These are phyloP conservation scores for Aspergillus tamarii DNA, from an alignment of 2,329 filamentous ascomycete species.

Conservation along the genomic window DNA sequence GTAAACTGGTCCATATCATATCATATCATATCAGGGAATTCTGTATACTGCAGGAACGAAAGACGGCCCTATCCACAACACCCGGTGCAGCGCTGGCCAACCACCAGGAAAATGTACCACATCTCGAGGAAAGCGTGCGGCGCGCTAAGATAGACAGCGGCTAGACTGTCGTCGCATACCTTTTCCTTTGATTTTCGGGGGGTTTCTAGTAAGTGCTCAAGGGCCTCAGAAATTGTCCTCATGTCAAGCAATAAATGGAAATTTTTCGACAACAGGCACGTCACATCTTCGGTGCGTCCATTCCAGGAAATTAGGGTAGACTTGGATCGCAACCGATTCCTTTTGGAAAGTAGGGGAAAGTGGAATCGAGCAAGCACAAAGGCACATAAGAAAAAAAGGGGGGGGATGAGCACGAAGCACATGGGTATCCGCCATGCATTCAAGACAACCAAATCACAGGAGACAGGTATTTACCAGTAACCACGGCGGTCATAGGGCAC, in stretches of 20 bases:
- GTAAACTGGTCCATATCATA: slow-evolving; percentile 5
- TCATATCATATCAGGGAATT: slow-evolving; percentile 9
- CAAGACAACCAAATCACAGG: slow-evolving; percentile 19
- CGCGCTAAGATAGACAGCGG: not conserved
- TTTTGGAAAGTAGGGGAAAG: not conserved
- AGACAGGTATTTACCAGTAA: slow-evolving; percentile 45
- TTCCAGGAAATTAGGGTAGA: not conserved
- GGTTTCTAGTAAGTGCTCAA: not conserved
- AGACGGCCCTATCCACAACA: not conserved
- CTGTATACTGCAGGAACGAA: not conserved
- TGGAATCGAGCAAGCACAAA: not conserved
- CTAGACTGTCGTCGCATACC: not conserved
- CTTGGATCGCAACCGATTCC: not conserved
- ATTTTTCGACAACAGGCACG: slow-evolving; percentile 1
- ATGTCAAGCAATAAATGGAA: slow-evolving; percentile 6
- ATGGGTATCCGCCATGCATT: slow-evolving; percentile 30
- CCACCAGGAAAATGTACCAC: not conserved
- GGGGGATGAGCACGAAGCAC: slow-evolving; percentile 15
- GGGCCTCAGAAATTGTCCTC: slow-evolving; percentile 6
- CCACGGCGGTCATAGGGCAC: slow-evolving; percentile 47
- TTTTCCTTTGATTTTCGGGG: slow-evolving; percentile 1
- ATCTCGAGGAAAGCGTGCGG: not conserved
- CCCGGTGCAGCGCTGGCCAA: not conserved
- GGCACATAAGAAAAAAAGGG: slow-evolving; percentile 10
- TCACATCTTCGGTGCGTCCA: not conserved